Evolutionary conservation across 441 rosid species (phyloP).

Genomic region (Erysimum cheiri): DNA sequence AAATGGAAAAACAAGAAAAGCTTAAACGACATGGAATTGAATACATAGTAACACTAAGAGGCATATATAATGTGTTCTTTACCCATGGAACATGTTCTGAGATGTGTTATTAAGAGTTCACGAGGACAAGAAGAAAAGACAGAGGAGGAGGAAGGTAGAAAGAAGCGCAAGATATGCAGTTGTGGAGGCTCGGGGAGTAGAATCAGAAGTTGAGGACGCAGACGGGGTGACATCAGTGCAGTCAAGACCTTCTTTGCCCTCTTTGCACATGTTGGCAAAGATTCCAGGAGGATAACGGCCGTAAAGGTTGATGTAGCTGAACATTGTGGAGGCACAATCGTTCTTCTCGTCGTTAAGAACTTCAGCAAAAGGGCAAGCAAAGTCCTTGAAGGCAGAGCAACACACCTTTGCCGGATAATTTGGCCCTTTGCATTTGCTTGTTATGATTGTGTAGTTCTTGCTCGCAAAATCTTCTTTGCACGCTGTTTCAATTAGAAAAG

Average conservation of each 20-base stretch:
- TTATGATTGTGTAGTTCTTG: conserved; percentile 62
- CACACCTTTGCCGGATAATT: conserved; percentile 50
- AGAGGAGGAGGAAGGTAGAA: conserved; percentile 32
- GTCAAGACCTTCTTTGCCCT: conserved; percentile 56
- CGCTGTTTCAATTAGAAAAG: conserved; percentile 34
- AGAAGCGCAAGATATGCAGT: conserved; percentile 16
- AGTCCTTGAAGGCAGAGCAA: conserved; percentile 54
- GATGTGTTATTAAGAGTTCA: conserved; percentile 11
- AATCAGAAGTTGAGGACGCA: conserved; percentile 26
- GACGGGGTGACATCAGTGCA: conserved; percentile 44
- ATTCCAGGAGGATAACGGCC: conserved; percentile 69
- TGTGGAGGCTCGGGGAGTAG: conserved; percentile 14
- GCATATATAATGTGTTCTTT: conserved; percentile 5
- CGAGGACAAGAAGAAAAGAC: conserved; percentile 5
- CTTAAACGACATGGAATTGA: background rate
- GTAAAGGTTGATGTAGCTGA: conserved; percentile 64
- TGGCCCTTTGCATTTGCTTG: conserved; percentile 68
- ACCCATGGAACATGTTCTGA: conserved; percentile 3
- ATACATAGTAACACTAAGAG: conserved; percentile 19
- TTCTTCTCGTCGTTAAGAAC: conserved; percentile 48
- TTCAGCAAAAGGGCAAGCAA: conserved; percentile 54
- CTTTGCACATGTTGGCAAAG: conserved; percentile 56
- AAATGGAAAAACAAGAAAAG: conserved; percentile 18
- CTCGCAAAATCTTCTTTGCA: conserved; percentile 55
- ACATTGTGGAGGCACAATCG: conserved; percentile 65